These are phyloP conservation scores for Entomortierella beljakovae DNA, from an alignment of 192 early-diverging fungal species.

Conservation along the genomic window DNA sequence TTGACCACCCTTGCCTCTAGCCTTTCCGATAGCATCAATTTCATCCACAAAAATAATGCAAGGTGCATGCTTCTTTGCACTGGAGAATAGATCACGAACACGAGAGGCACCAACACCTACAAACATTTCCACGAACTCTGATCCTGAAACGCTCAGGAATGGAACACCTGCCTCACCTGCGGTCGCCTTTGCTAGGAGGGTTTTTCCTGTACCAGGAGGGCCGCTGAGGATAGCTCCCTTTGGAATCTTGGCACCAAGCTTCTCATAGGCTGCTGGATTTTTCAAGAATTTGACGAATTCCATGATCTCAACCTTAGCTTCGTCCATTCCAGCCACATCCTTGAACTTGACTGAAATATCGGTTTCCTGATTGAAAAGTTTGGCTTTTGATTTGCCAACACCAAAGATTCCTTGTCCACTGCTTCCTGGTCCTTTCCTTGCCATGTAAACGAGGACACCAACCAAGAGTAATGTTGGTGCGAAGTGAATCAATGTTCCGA, in stretches of 20 bases:
- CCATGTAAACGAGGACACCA: constrained; percentile 90
- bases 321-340: constrained; percentile 99
- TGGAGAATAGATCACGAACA: constrained; percentile 97
- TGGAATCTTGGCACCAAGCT: constrained; percentile 97
- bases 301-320: constrained; percentile 99
- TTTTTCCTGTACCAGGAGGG: constrained; percentile 97
- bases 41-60: constrained; percentile 99
- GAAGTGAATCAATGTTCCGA: constrained; percentile 86
- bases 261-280: constrained; percentile 91
- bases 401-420: constrained; percentile 91
- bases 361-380: constrained; percentile 97
- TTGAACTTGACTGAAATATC: constrained; percentile 98
- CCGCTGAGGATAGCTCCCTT: constrained; percentile 97
- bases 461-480: constrained; percentile 93
- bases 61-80: constrained; percentile 96
- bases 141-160: constrained; percentile 98
- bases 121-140: constrained; percentile 99
- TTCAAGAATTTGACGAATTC: constrained; percentile 99
- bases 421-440: constrained; percentile 77
- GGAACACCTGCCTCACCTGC: constrained; percentile 99
- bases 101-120: constrained; percentile 96
- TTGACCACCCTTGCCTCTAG: constrained; percentile 86
- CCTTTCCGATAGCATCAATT: constrained; percentile 99
- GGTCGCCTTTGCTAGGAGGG: constrained; percentile 98
- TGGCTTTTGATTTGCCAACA: constrained; percentile 95